Conservation (phyloP, 257 asterid species). For the Plantago major region DNA sequence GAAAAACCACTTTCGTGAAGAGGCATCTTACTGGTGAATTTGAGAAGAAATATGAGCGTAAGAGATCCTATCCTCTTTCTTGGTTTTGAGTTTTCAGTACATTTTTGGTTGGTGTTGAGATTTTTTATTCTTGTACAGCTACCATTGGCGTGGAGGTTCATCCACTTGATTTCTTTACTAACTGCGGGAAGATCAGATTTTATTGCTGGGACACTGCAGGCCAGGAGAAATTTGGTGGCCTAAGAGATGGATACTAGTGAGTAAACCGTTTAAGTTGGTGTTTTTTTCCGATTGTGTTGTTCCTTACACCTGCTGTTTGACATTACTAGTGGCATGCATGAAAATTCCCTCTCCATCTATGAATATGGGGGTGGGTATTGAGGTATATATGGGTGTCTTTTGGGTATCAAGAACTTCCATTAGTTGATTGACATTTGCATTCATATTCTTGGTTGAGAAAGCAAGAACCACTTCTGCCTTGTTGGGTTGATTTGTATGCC, state of each 20-base stretch:
- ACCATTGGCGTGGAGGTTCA: constrained; percentile 93
- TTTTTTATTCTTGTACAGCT: constrained; percentile 33
- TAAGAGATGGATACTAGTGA: constrained; percentile 91
- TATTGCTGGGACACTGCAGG: constrained; percentile 98
- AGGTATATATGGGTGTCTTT: no score
- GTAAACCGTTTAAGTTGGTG: constrained; percentile 19
- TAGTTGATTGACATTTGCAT: no score
- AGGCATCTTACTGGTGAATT: constrained; percentile 93
- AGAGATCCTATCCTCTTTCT: constrained; percentile 11
- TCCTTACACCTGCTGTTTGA: no score
- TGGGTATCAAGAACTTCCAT: no score
- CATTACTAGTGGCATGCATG: no score
- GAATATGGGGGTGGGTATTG: no score
- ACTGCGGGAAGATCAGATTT: constrained; percentile 72
- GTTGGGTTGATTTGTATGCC: neutral
- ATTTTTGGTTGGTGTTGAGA: neutral
- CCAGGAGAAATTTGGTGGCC: constrained; percentile 94
- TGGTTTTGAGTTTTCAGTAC: neutral
- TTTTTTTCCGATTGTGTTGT: neutral
- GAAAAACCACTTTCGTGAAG: constrained; percentile 87
- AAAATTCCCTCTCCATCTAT: no score
- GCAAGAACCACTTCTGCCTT: neutral
- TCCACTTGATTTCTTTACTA: constrained; percentile 77
- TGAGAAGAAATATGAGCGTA: constrained; percentile 92
- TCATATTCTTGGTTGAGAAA: neutral